These are phyloP conservation scores for Mucor ambiguus DNA, from an alignment of 371 early-diverging fungal genomes.

Conservation along the genomic window DNA sequence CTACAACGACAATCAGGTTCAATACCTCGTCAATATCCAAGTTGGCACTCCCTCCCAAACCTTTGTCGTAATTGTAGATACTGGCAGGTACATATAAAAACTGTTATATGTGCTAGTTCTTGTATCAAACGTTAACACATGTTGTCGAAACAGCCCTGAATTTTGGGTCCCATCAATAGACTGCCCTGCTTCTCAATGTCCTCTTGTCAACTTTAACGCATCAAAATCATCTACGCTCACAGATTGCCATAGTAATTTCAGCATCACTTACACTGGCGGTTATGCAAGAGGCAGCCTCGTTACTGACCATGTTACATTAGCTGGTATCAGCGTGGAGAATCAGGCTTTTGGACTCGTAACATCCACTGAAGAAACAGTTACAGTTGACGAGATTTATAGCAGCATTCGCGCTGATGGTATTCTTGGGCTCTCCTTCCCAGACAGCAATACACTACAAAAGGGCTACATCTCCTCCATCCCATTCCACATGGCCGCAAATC, in stretches of 20 bases:
- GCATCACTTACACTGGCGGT: conserved; percentile 41
- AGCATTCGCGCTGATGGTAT: conserved; percentile 35
- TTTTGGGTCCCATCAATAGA: conserved; percentile 38
- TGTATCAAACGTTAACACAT: neutral
- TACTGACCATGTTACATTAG: conserved; percentile 24
- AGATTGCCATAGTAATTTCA: conserved; percentile 15
- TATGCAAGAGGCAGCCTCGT: conserved; percentile 36
- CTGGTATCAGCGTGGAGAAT: conserved; percentile 32
- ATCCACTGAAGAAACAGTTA: conserved; percentile 1
- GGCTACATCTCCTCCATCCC: conserved; percentile 37
- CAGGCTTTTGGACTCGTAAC: neutral
- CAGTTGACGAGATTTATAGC: neutral
- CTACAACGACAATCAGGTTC: conserved; percentile 4
- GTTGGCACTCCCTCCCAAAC: conserved; percentile 41
- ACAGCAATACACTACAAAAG: conserved; percentile 11
- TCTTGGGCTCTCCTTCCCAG: conserved; percentile 40
- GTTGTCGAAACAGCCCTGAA: conserved; percentile 22
- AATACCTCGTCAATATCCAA: conserved; percentile 34
- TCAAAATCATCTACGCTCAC: conserved; percentile 33
- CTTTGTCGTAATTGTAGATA: conserved; percentile 41
- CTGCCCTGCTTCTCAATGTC: conserved; percentile 30
- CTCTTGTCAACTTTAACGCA: conserved; percentile 32
- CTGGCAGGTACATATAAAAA: conserved; percentile 34
- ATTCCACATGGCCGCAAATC: conserved; percentile 34
- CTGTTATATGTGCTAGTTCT: neutral